Evolutionary conservation across 108 stramenopile species (phyloP).

Genomic region (Epithemia pelagica): DNA sequence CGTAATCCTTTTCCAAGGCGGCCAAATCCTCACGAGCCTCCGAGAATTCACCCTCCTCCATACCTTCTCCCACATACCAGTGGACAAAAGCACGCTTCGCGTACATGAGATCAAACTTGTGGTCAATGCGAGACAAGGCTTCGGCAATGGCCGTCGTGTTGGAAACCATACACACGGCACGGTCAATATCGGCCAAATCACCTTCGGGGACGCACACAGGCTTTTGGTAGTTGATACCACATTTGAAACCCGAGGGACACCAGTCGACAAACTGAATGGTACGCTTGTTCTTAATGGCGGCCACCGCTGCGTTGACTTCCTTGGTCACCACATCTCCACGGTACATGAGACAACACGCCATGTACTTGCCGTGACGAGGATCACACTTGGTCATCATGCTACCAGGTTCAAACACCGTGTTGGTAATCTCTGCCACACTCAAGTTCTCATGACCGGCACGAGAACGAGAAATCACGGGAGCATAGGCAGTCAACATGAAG

Average conservation of each 20-base stretch:
- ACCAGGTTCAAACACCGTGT: conserved; percentile 89
- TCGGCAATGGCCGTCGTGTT: conserved; percentile 99
- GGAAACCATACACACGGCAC: conserved; percentile 99
- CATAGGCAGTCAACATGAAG: conserved; percentile 93
- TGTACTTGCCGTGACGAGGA: conserved; percentile 98
- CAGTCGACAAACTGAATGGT: conserved; percentile 95
- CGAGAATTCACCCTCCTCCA: conserved; percentile 99
- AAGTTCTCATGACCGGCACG: conserved; percentile 92
- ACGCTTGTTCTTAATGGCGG: conserved; percentile 94
- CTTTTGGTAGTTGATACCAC: conserved; percentile 98
- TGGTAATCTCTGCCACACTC: conserved; percentile 92
- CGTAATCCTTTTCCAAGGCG: conserved; percentile 97
- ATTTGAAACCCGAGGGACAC: conserved; percentile 98
- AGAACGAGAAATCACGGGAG: conserved; percentile 87
- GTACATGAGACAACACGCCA: conserved; percentile 98
- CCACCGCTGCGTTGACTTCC: conserved; percentile 90
- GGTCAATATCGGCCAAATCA: conserved; percentile 92
- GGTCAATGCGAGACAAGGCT: conserved; percentile 96
- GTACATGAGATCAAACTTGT: conserved; percentile 99
- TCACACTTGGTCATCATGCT: conserved; percentile 97
- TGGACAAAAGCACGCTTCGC: conserved; percentile 99
- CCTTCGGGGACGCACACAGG: conserved; percentile 94
- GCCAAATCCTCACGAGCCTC: conserved; percentile 99
- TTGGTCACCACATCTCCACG: conserved; percentile 93
- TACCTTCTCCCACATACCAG: conserved; percentile 99